Evolutionary conservation across 78 protist genomes (phyloP), one percentile per base, ranked within the genome.

Genomic region (Polysphondylium violaceum): DNA sequence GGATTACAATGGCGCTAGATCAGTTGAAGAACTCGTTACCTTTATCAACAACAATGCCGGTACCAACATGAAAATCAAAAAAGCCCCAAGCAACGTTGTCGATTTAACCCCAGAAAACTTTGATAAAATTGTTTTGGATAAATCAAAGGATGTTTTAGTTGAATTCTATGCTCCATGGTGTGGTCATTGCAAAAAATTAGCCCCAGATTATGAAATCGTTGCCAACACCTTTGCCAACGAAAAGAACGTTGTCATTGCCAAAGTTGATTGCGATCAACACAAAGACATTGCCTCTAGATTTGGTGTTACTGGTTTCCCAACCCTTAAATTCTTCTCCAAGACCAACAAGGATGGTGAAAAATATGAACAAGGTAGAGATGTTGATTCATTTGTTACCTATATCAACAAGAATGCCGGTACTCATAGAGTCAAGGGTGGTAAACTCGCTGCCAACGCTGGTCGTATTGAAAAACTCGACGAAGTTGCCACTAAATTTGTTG

Each of bases 101-200:
- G 96, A 68, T 35, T 76, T 96, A 86, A 67, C 63, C 17, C 91
- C 95, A 47, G 19, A 85, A 50, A 92, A 75, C 85, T 96, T 96
- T 60, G 96, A 88, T 12, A 3, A 17, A 25, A 27, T 65, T 25
- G 97, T 77, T 53, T 50, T 78, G 75, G 94, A 94, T 74, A 21
- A 3, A 12, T 17, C 23, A 47, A 94, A 94, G 77, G 86, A 94
- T 44, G 94, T 90, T 29, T 74, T 94, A 40, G 96, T 94, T 38
- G 94, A 94, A 68, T 94, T 94, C 90, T 94, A 69, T 77, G 96
- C 96, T 17, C 97, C 97, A 56, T 81, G 98, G 98, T 97, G 98
- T 63, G 98, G 98, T 31, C 98, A 97, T 81, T 97, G 98, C 86
- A 94, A 97, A 74, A 61, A 78, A 56, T 56, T 96, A 31, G 96